Conservation (phyloP, 768 basidiomycete genomes). For the Boletellus ananas region DNA sequence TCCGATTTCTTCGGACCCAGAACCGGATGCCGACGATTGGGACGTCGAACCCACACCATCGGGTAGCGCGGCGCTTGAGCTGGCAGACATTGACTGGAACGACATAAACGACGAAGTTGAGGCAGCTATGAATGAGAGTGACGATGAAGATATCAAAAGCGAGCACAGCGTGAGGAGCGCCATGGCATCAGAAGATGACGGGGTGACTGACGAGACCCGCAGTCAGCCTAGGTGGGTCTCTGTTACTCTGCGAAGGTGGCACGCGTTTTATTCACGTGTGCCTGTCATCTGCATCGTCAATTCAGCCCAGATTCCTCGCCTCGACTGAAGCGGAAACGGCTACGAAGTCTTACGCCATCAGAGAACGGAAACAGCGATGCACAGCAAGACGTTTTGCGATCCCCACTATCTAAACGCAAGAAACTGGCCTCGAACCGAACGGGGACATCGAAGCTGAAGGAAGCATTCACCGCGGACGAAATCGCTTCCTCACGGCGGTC, state of each 20-base stretch:
- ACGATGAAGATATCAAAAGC: slow-evolving; percentile 44
- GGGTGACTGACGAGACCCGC: slow-evolving; percentile 44
- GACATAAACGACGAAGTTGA: slow-evolving; percentile 86
- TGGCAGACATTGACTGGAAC: slow-evolving; percentile 72
- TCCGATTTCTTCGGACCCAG: slow-evolving; percentile 61
- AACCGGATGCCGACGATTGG: slow-evolving; percentile 69
- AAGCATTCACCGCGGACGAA: slow-evolving; percentile 56
- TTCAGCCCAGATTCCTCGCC: slow-evolving; percentile 40
- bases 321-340: slow-evolving; percentile 58
- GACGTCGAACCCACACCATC: slow-evolving; percentile 42
- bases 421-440: slow-evolving; percentile 64
- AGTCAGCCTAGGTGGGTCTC: slow-evolving; percentile 42
- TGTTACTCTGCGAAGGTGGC: slow-evolving; percentile 19
- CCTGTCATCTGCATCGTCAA: slow-evolving; percentile 6
- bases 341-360: slow-evolving; percentile 70
- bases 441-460: slow-evolving; percentile 66
- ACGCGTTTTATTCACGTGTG: slow-evolving; percentile 9
- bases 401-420: slow-evolving; percentile 79
- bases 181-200: slow-evolving; percentile 48
- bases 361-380: slow-evolving; percentile 42
- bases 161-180: slow-evolving; percentile 41
- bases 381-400: slow-evolving; percentile 48
- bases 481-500: slow-evolving; percentile 23
- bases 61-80: slow-evolving; percentile 38
- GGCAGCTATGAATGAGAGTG: slow-evolving; percentile 79